phyloP scores from a whole-genome alignment of 2,329 filamentous ascomycete genomes.

The Colletotrichum sp. region DNA sequence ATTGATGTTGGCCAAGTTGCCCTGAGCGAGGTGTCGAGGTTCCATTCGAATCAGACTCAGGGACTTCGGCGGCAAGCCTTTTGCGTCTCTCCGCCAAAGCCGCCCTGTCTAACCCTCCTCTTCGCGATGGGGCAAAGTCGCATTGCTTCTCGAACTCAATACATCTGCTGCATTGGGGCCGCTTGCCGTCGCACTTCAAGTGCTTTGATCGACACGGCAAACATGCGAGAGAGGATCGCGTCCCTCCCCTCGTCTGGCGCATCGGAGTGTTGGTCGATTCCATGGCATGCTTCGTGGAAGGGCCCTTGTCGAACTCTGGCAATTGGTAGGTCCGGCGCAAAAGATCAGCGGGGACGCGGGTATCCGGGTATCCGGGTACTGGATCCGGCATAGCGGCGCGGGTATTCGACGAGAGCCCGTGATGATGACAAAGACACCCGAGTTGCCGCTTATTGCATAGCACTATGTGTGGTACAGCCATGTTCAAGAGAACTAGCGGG shows the following conservation, averaged over 20 bases:
- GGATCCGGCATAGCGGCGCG: background rate
- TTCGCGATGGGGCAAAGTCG: conserved; percentile 55
- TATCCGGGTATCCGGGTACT: conserved; percentile 6
- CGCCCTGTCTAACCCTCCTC: conserved; percentile 44
- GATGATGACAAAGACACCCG: background rate
- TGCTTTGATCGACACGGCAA: conserved; percentile 56
- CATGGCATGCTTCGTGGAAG: background rate
- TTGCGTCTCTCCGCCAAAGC: conserved; percentile 32
- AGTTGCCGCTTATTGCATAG: background rate
- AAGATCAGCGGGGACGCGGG: conserved; percentile 9
- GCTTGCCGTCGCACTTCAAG: conserved; percentile 57
- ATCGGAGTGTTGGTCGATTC: background rate
- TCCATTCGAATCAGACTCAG: background rate
- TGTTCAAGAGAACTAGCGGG: background rate
- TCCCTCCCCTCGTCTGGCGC: background rate
- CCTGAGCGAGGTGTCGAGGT: background rate
- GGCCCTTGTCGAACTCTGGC: background rate
- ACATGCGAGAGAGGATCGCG: conserved; percentile 47
- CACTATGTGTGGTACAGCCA: background rate
- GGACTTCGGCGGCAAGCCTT: conserved; percentile 19
- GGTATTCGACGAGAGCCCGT: background rate
- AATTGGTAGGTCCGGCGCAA: background rate
- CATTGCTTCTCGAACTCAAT: conserved; percentile 47
- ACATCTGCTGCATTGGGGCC: conserved; percentile 52
- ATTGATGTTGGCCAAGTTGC: background rate